Evolutionary conservation across 2,329 filamentous ascomycete genomes (phyloP).

Genomic region (Colletotrichum camelliae): DNA sequence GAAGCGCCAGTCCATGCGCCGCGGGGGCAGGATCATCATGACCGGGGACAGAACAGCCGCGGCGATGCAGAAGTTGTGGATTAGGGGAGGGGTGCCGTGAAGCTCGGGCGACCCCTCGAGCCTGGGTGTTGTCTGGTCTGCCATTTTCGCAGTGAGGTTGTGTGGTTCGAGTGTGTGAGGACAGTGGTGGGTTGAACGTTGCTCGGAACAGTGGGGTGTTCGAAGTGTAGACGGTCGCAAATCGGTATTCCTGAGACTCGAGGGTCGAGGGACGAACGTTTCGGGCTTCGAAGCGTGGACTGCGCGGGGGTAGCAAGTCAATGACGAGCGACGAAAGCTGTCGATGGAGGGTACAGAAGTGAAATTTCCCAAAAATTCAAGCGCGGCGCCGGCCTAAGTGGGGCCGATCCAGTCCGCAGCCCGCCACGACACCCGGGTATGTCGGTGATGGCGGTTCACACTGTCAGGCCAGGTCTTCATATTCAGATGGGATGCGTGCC

Average conservation of each 20-base stretch:
- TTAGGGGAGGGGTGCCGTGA: conserved; percentile 33
- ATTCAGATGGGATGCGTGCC: neutral
- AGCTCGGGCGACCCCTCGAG: conserved; percentile 1
- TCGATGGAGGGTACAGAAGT: neutral
- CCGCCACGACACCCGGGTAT: neutral
- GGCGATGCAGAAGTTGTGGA: conserved; percentile 55
- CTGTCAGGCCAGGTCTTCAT: neutral
- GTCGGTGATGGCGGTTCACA: neutral
- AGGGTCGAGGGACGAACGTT: neutral
- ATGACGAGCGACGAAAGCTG: neutral
- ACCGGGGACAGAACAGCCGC: conserved; percentile 53
- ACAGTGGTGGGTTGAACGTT: neutral
- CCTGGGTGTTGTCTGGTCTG: conserved; percentile 7
- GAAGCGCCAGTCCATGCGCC: conserved; percentile 56
- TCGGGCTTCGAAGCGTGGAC: neutral
- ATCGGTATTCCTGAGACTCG: neutral
- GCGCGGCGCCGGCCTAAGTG: neutral
- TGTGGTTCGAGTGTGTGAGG: neutral
- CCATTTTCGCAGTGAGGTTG: neutral
- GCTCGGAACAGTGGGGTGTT: neutral
- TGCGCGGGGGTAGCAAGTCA: neutral
- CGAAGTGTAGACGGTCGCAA: neutral
- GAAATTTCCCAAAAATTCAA: conserved; percentile 8
- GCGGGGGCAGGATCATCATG: conserved; percentile 56
- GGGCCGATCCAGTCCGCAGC: neutral